Evolutionary conservation across 2,329 filamentous ascomycete species (phyloP), one percentile per base, ranked within the genome.

Genomic region (Verticillium alfalfae): DNA sequence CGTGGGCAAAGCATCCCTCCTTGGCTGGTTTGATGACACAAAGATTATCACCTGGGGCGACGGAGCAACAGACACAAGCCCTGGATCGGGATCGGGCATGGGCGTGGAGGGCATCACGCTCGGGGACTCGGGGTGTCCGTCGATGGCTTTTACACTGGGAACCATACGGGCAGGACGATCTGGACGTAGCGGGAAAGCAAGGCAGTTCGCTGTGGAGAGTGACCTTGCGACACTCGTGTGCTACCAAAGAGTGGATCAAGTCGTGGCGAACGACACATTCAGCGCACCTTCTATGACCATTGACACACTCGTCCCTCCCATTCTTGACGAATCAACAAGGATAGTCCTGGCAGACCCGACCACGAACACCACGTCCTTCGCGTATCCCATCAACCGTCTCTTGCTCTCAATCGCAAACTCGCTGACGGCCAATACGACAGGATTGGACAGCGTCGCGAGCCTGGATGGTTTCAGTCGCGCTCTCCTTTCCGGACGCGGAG

Each of bases 221-320:
- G 66, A 69, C 49, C 60, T 70, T 2, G 65, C 62, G 3, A 69
- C 65, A 0, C 38, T 67, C 31, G 36, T 70, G 22, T 70, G 68
- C 58, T 69, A 67, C 56, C 68, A 68, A 52, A 69, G 66, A 13
- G 41, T 69, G 1, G 68, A 69, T 39, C 59, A 69, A 39, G 62
- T 69, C 41, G 60, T 56, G 16, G 59, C 68, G 2, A 66, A 69
- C 34, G 62, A 67, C n/a, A 66, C 65, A 4, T 68, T 66, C 63
- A 63, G 55, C 9, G 34, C 66, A 5, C 67, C 68, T 1, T 60
- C 63, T 18, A 66, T 69, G 55, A 56, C 62, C n/a, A 52, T 70
- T n/a, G 56, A 61, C 8, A n/a, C 37, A 31, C 56, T 61, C 3
- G 52, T 34, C 3, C 63, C 62, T 4, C 64, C 66, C 7, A 58